These are phyloP conservation scores for Casuarina equisetifolia DNA, from an alignment of 306 rosid genomes.

Conservation along the genomic window DNA sequence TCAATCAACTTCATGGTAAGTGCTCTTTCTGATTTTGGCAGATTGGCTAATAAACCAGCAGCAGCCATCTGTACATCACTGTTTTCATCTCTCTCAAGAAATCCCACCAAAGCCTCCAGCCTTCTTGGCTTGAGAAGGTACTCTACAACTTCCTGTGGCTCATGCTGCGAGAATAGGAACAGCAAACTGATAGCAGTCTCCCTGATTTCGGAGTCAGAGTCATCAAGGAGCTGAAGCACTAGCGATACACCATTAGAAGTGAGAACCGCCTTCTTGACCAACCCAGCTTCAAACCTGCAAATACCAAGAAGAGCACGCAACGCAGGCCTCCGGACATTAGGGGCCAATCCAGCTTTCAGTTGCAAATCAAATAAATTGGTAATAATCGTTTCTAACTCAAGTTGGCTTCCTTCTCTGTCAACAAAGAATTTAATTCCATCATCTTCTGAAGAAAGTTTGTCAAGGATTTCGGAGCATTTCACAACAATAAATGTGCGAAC, in stretches of 20 bases:
- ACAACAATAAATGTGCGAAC: constrained; percentile 36
- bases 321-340: constrained; percentile 58
- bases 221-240: constrained; percentile 76
- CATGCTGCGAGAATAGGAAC: constrained; percentile 79
- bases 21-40: constrained; percentile 66
- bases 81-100: constrained; percentile 62
- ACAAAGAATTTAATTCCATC: constrained; percentile 58
- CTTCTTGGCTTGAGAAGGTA: constrained; percentile 83
- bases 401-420: constrained; percentile 62
- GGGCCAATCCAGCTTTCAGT: constrained; percentile 40
- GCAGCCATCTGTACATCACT: constrained; percentile 76
- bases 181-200: constrained; percentile 65
- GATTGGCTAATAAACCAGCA: constrained; percentile 77
- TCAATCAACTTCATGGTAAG: constrained; percentile 61
- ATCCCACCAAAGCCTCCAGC: constrained; percentile 82
- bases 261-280: constrained; percentile 73
- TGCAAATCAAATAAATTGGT: constrained; percentile 52
- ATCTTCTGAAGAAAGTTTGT: constrained; percentile 56
- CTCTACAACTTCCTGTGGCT: constrained; percentile 77
- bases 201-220: constrained; percentile 62
- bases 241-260: constrained; percentile 61
- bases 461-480: constrained; percentile 68
- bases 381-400: constrained; percentile 64
- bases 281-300: constrained; percentile 68
- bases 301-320: constrained; percentile 66